Evolutionary conservation across 2,329 filamentous ascomycete species (phyloP), one percentile per base, ranked within the genome.

Genomic region (Microdochium trichocladiopsis): DNA sequence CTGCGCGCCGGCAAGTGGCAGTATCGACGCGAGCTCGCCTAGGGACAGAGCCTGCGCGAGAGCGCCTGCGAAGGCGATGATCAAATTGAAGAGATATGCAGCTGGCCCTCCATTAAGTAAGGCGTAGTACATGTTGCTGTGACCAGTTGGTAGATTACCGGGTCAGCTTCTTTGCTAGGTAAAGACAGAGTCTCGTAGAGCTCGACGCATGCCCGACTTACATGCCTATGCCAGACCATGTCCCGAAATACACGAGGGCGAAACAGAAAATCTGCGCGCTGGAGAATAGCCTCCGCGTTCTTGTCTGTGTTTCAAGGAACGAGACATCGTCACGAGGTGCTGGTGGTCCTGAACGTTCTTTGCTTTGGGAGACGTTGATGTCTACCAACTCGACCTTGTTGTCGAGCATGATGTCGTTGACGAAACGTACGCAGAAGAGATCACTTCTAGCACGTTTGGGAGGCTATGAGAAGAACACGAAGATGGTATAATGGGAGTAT

Each of bases 91-190:
- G 25, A 55, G 43, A 31, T 48, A 55, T 14, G 53, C 48, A 9
- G 51, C 47, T 10, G 53, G 53, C 3, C 53, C 53, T 2, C 53
- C 53, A 25, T 55, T 55, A 11, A 48, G 23, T 9, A 55, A 28
- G 45, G 53, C 51, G 31, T 50, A 55, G 25, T 55, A 55, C 53
- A 55, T 55, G 48, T 54, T 54, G 4, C 52, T 54, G 8, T 9
- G n/a, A n/a, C n/a, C n/a, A 16, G 8, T 6, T 6, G 11, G n/a
- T 41, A 6, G 2, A 1, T 11, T 6, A n/a, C 3, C n/a, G n/a
- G 9, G 18, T 45, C 24, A 49, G 21, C 16, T 50, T 2, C 0
- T 11, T 6, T 3, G 5, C 2, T 23, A 16, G 2, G n/a, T n/a
- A 12, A 47, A 11, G n/a, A 23, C 8, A 23, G 21, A 4, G 3